phyloP scores from a whole-genome alignment of 2,329 filamentous ascomycete genomes.

The Pseudogymnoascus sp. region DNA sequence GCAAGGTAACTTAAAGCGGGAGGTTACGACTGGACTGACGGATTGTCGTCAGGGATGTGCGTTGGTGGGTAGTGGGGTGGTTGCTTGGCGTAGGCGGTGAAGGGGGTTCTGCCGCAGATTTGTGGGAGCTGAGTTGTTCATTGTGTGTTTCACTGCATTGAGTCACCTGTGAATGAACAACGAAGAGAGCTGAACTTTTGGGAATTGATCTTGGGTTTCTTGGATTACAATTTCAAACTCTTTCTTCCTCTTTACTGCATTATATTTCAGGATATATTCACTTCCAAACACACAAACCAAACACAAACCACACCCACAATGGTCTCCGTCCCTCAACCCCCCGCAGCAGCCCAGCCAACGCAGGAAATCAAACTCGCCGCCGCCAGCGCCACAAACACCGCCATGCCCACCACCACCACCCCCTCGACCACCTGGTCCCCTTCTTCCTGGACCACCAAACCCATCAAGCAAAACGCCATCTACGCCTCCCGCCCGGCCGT shows the following conservation, averaged over 20 bases:
- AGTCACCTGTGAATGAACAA: not conserved
- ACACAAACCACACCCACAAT: not conserved
- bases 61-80: not conserved
- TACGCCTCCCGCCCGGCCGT: conserved; percentile 58
- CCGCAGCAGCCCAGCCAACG: not conserved
- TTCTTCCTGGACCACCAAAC: conserved; percentile 66
- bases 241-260: not conserved
- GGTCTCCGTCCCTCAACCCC: not conserved
- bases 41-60: not conserved
- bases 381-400: not conserved
- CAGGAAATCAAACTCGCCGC: not conserved
- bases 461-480: conserved; percentile 66
- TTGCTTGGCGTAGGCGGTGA: not conserved
- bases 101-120: not conserved
- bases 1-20: not conserved
- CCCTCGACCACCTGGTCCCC: conserved; percentile 44
- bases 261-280: not conserved
- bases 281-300: not conserved
- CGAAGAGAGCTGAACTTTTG: not conserved
- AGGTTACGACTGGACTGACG: not conserved
- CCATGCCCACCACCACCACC: not conserved
- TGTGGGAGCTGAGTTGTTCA: not conserved
- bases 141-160: not conserved
- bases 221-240: not conserved
- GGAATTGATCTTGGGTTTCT: not conserved